A percentile compares a stretch with the other conserved stretches of the same genome.
These are phyloP conservation scores for Antitrichia curtipendula DNA, from an alignment of 225 moss, liverwort and hornwort genomes.

Conservation along the genomic window DNA sequence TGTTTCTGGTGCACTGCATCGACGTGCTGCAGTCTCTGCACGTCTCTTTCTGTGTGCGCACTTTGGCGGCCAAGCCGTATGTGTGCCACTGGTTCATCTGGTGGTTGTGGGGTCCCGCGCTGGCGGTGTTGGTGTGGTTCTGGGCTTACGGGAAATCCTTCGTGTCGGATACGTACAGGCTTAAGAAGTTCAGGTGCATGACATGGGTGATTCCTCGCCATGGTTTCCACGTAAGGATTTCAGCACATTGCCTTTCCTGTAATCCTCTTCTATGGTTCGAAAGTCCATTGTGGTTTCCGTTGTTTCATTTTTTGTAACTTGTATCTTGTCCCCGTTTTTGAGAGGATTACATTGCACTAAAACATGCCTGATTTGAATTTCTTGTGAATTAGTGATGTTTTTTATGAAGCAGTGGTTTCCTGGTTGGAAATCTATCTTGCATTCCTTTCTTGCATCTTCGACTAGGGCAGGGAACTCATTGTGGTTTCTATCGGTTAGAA, in stretches of 20 bases:
- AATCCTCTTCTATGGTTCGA: no score
- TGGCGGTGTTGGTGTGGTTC: not conserved
- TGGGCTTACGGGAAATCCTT: constrained; percentile 52
- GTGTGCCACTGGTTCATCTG: constrained; percentile 49
- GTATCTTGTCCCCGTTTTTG: not conserved
- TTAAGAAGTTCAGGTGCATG: constrained; percentile 45
- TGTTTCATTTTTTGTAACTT: not conserved
- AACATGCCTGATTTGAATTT: not conserved
- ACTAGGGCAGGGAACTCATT: not conserved
- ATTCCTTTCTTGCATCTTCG: not conserved
- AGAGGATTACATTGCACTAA: not conserved
- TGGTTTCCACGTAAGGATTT: constrained; percentile 55
- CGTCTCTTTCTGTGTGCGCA: constrained; percentile 60
- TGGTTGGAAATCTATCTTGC: not conserved
- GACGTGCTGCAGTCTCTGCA: constrained; percentile 72
- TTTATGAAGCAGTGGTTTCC: not conserved
- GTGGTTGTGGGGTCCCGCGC: not conserved
- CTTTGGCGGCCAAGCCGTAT: constrained; percentile 50
- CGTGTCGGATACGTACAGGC: constrained; percentile 41
- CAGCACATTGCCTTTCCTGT: not conserved
- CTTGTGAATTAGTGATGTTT: not conserved
- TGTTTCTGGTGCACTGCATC: constrained; percentile 80
- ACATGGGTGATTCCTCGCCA: constrained; percentile 81
- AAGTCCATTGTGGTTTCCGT: not conserved
- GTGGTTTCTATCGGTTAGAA: not conserved